phyloP scores from a whole-genome alignment of 2,329 filamentous ascomycete genomes.

The Fusarium subtropicale region DNA sequence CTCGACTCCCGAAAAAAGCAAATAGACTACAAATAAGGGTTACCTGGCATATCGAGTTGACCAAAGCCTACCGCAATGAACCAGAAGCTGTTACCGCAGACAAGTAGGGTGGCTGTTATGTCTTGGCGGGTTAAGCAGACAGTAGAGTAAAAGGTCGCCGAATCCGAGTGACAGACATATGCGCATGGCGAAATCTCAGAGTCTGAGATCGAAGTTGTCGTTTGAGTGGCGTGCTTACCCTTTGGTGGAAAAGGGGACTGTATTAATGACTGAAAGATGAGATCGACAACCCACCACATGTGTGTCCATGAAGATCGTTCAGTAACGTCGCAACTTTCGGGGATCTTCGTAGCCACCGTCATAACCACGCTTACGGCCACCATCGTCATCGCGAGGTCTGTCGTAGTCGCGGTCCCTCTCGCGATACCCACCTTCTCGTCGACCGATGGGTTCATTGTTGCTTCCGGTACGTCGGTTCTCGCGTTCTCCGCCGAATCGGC shows the following conservation, averaged over 20 bases:
- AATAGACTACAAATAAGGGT: conserved; percentile 48
- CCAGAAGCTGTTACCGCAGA: not conserved
- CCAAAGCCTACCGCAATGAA: conserved; percentile 17
- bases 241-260: conserved; percentile 39
- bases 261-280: conserved; percentile 37
- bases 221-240: conserved; percentile 35
- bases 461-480: conserved; percentile 72
- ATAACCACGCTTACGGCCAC: conserved; percentile 73
- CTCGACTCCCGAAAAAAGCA: conserved; percentile 39
- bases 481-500: conserved; percentile 55
- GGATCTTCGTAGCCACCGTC: conserved; percentile 86
- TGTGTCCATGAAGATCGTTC: conserved; percentile 20
- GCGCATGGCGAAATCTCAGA: conserved; percentile 3
- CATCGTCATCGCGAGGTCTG: conserved; percentile 67
- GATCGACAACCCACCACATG: conserved; percentile 44
- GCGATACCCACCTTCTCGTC: conserved; percentile 69
- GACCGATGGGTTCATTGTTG: conserved; percentile 86
- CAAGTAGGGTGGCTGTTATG: not conserved
- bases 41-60: conserved; percentile 43
- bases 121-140: conserved; percentile 25
- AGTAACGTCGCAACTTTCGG: conserved; percentile 73
- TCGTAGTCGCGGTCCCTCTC: conserved; percentile 65
- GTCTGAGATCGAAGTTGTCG: conserved; percentile 20
- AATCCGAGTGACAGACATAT: not conserved
- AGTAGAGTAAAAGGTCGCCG: conserved; percentile 5